Evolutionary conservation across 306 rosid species (phyloP).

Genomic region (Lathyrus oleraceus): DNA sequence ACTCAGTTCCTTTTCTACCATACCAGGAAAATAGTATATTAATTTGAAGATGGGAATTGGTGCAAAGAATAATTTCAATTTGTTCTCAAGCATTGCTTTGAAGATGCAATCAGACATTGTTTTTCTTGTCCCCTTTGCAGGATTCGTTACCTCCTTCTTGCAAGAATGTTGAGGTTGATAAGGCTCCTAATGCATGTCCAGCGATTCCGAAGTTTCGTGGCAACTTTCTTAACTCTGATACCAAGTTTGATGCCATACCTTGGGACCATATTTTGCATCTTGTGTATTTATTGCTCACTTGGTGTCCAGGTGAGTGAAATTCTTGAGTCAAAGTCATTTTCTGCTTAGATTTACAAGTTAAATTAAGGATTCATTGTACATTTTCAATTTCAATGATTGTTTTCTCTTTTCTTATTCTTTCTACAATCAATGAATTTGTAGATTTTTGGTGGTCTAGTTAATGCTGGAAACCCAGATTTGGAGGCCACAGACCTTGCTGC

Average conservation of each 20-base stretch:
- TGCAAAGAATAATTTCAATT: constrained; percentile 18
- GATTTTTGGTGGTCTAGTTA: constrained; percentile 92
- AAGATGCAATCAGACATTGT: constrained; percentile 14
- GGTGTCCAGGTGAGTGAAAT: constrained; percentile 79
- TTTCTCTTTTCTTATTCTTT: constrained; percentile 20
- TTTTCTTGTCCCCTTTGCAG: constrained; percentile 48
- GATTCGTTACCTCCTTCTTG: constrained; percentile 98
- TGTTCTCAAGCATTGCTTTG: constrained; percentile 18
- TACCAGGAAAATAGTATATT: constrained; percentile 9
- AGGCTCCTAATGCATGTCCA: constrained; percentile 84
- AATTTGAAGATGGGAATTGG: constrained; percentile 7
- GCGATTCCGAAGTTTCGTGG: constrained; percentile 85
- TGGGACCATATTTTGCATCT: constrained; percentile 83
- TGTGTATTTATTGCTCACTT: constrained; percentile 81
- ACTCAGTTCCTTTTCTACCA: constrained; percentile 23
- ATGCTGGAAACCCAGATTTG: constrained; percentile 76
- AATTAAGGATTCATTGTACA: constrained; percentile 22
- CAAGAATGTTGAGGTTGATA: constrained; percentile 87
- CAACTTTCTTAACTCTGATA: constrained; percentile 87
- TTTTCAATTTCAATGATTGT: constrained; percentile 8
- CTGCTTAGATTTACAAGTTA: constrained; percentile 21
- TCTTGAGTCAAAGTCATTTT: constrained; percentile 32
- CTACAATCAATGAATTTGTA: constrained; percentile 29
- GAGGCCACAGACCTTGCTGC: constrained; percentile 66
- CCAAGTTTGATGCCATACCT: constrained; percentile 99